Evolutionary conservation across 225 moss, liverwort and hornwort genomes (phyloP), one percentile per base, ranked within the genome.

Genomic region (Pseudisothecium myosuroides): DNA sequence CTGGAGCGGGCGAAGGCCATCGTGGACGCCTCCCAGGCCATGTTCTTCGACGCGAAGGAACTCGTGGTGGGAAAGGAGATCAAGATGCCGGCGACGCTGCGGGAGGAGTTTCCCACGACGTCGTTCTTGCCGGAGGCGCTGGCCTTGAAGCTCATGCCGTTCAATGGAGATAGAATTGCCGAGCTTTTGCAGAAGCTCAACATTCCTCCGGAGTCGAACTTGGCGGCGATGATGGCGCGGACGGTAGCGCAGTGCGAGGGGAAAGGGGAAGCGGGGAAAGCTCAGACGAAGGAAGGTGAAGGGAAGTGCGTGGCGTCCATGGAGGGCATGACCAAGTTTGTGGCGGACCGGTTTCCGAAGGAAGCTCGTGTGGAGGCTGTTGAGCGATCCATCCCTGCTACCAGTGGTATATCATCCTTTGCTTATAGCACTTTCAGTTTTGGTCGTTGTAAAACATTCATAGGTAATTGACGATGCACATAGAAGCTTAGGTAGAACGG

Each of bases 171-270:
- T 61, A 85, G 80, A 26, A 83, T 91, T 32, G 82, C 92, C 12
- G 91, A 92, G 76, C 90, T 94, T 26, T 59, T 93, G 55, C 81
- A 92, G 82, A 93, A 85, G 62, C 90, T 94, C 79, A 90, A 90
- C 85, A 93, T 94, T 71, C 87, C 93, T 41, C 85, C 89, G 67
- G 83, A 56, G 18, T 94, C 94, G 29, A 94, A 93, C 52, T 80
- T 94, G 82, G 94, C 91, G n/a, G 16, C 69, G 82, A 94, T 94
- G 94, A 94, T 94, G 94, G 63, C 86, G 36, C 89, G 90, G 83
- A 94, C 94, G 41, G 78, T 92, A 52, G 68, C 87, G 75, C 92
- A 82, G 20, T 94, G 94, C 87, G 83, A 93, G 31, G 87, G 52
- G 14, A 84, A 85, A 90, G 65, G 81, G 47, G 32, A 71, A 66